A percentile compares a stretch with the other conserved stretches of the same genome.
These are phyloP conservation scores for Spergularia bocconei DNA, from an alignment of 148 eudicot species.

Conservation along the genomic window DNA sequence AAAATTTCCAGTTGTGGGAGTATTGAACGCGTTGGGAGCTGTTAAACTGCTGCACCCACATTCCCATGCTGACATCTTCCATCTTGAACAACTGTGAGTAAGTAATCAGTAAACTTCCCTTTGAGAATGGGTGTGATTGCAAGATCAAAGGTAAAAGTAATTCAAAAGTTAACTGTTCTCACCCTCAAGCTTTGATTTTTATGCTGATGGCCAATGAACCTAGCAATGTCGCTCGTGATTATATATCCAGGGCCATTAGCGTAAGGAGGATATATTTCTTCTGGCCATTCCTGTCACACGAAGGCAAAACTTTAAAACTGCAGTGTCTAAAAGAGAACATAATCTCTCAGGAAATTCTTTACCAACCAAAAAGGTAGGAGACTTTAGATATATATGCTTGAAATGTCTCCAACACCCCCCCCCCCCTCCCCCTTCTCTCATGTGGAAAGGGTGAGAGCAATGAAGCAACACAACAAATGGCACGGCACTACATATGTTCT, in stretches of 20 bases:
- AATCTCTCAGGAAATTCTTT: not conserved
- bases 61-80: conserved; percentile 99
- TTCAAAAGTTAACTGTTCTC: conserved; percentile 19
- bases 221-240: conserved; percentile 70
- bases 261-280: conserved; percentile 85
- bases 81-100: conserved; percentile 78
- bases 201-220: conserved; percentile 57
- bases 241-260: conserved; percentile 96
- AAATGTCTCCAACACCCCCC: too few species aligned
- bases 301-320: not conserved
- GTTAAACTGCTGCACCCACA: conserved; percentile 98
- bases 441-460: not conserved
- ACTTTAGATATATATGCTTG: not conserved
- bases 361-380: not conserved
- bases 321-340: conserved; percentile 7
- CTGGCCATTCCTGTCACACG: conserved; percentile 85
- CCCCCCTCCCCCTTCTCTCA: too few species aligned
- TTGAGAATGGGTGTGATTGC: not conserved
- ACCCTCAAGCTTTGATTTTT: conserved; percentile 63
- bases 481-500: not conserved
- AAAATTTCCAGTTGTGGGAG: conserved; percentile 86
- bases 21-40: conserved; percentile 71
- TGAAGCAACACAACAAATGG: not conserved
- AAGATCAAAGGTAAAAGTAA: not conserved
- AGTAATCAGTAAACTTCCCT: not conserved